These are phyloP conservation scores for Ensete ventricosum DNA, from an alignment of 176 grass and related monocot species.

Conservation along the genomic window DNA sequence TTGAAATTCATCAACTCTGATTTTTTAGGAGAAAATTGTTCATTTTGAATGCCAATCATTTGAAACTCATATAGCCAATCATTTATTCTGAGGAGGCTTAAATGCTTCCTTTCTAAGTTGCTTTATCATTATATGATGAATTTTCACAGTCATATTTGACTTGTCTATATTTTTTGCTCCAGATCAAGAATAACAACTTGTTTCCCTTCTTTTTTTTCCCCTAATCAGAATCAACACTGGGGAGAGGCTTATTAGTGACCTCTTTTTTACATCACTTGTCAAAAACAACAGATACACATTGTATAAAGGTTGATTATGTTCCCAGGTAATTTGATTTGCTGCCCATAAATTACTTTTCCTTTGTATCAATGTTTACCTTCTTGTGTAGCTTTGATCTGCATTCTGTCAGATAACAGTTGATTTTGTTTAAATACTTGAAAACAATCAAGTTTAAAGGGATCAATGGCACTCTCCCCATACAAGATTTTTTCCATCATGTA, in stretches of 20 bases:
- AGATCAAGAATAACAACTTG: neutral
- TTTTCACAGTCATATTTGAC: neutral
- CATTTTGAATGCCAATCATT: neutral
- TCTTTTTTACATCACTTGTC: neutral
- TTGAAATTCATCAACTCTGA: too few relatives aligned
- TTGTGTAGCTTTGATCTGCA: neutral
- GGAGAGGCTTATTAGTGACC: neutral
- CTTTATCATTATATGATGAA: neutral
- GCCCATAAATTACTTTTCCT: neutral
- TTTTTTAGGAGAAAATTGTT: too few relatives aligned
- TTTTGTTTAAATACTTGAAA: neutral
- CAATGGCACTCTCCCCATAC: too few relatives aligned
- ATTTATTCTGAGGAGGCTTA: too few relatives aligned
- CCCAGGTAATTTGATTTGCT: neutral
- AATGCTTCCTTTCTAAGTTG: neutral
- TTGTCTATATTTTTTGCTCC: neutral
- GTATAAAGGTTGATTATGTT: neutral
- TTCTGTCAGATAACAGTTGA: neutral
- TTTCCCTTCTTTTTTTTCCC: neutral
- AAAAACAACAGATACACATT: neutral
- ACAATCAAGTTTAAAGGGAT: too few relatives aligned
- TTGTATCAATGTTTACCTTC: neutral
- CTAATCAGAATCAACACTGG: neutral
- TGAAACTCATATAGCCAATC: neutral
- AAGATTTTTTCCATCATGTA: too few relatives aligned